Evolutionary conservation across 371 early-diverging fungal species (phyloP), one percentile per base, ranked within the genome.

Genomic region (Apophysomyces ossiformis): DNA sequence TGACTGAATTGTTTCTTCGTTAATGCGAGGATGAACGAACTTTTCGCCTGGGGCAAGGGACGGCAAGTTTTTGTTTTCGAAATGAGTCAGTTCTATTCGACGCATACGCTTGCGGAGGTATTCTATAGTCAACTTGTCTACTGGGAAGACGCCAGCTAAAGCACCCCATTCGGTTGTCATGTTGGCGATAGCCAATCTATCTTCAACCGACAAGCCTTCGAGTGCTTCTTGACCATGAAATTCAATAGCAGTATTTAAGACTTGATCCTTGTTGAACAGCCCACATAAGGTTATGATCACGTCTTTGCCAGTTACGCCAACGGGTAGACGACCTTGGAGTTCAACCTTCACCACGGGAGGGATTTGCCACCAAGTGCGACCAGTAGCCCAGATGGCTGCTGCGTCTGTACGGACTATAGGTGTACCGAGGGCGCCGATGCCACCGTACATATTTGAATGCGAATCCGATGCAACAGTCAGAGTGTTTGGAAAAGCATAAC

Each of bases 131-230:
- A 81, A 70, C 1, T 89, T 82, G 79, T 98, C 96, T 13, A 95
- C 93, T 6, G 96, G 95, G 78, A 98, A 98, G 2, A 98, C 90
- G 60, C 96, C 97, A 18, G 96, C 98, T 15, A 98, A 85, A 4
- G 97, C 96, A 70, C 98, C 98, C 98, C 98, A 98, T 76, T 98
- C 98, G 18, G 98, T 98, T 2, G 98, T 96, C 98, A 98, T 96
- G 77, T 98, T 98, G 67, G 97, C 90, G 67, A 98, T 95, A 43
- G 97, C 93, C 57, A 98, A 85, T 32, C 97, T 91, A 66, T 96
- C 97, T 69, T 96, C 96, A 6, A 96, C 84, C 0, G 88, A 82
- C 62, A 97, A 69, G 4, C 72, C 72, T 16, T 75, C 71, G 7
- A 93, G 78, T 41, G 92, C 94, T 44, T 81, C 85, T 16, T 82